Evolutionary conservation across 441 rosid genomes (phyloP).

Genomic region (Jatropha podagrica): DNA sequence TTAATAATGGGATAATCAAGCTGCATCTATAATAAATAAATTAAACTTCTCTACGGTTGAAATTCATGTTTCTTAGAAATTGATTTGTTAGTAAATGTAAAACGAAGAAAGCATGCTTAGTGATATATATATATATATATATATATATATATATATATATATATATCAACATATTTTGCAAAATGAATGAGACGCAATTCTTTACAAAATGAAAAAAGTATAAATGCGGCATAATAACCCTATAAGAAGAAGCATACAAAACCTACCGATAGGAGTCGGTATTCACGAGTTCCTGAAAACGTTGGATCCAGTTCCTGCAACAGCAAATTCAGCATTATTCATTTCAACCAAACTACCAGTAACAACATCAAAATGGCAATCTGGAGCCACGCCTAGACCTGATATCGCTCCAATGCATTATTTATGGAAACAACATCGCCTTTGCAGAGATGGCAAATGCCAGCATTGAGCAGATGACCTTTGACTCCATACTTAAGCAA

Average conservation of each 20-base stretch:
- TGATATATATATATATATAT: too few species aligned
- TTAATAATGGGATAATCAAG: neutral
- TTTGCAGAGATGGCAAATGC: conserved; percentile 95
- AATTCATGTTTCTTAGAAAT: neutral
- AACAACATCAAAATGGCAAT: neutral
- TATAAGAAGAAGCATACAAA: neutral
- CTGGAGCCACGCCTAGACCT: conserved; percentile 45
- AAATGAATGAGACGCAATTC: neutral
- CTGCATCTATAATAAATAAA: neutral
- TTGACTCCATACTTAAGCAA: conserved; percentile 97
- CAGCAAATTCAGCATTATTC: conserved; percentile 20
- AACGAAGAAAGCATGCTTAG: too few species aligned
- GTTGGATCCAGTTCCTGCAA: conserved; percentile 96
- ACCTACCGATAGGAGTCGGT: conserved; percentile 60
- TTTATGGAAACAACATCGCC: conserved; percentile 82
- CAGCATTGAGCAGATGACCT: conserved; percentile 99
- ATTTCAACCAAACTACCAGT: neutral
- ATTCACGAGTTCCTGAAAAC: conserved; percentile 89
- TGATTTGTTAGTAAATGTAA: neutral
- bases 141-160: neutral
- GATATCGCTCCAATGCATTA: conserved; percentile 89
- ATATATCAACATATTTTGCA: neutral
- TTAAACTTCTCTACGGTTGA: neutral
- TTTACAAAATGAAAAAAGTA: neutral
- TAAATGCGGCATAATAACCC: neutral